These are phyloP conservation scores for Aspergillus neotritici DNA, from an alignment of 2,329 filamentous ascomycete genomes.

Conservation along the genomic window DNA sequence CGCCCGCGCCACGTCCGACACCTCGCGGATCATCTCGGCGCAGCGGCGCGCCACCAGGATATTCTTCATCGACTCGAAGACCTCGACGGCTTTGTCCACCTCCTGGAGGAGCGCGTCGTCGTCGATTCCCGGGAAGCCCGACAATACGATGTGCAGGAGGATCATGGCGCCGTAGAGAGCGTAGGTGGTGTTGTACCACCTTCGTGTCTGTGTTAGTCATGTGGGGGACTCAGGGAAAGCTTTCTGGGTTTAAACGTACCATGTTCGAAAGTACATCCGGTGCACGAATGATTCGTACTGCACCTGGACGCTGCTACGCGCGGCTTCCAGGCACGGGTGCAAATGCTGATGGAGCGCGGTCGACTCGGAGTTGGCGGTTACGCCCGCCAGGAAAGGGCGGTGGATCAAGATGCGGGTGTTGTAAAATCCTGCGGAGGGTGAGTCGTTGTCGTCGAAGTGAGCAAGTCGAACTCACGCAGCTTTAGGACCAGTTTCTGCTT, in stretches of 20 bases:
- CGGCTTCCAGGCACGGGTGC: slow-evolving; percentile 23
- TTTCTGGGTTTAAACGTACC: slow-evolving; percentile 7
- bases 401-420: slow-evolving; percentile 28
- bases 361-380: slow-evolving; percentile 8
- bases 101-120: slow-evolving; percentile 20
- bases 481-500: slow-evolving; percentile 28
- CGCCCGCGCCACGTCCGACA: slow-evolving; percentile 21
- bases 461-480: slow-evolving; percentile 14
- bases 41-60: slow-evolving; percentile 28
- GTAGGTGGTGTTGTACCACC: slow-evolving; percentile 33
- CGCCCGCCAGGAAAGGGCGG: slow-evolving; percentile 23
- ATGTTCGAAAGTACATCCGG: slow-evolving; percentile 27
- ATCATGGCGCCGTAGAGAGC: slow-evolving; percentile 31
- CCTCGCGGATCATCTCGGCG: slow-evolving; percentile 26
- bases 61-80: slow-evolving; percentile 28
- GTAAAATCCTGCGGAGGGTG: slow-evolving; percentile 19
- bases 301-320: slow-evolving; percentile 23
- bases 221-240: neutral
- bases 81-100: slow-evolving; percentile 27
- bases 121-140: slow-evolving; percentile 12
- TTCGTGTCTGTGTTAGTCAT: slow-evolving; percentile 1
- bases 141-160: slow-evolving; percentile 25
- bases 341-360: slow-evolving; percentile 15
- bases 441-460: neutral
- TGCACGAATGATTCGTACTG: slow-evolving; percentile 28